phyloP scores from a whole-genome alignment of 169 alveolate genomes.

The Cystoisospora suis region DNA sequence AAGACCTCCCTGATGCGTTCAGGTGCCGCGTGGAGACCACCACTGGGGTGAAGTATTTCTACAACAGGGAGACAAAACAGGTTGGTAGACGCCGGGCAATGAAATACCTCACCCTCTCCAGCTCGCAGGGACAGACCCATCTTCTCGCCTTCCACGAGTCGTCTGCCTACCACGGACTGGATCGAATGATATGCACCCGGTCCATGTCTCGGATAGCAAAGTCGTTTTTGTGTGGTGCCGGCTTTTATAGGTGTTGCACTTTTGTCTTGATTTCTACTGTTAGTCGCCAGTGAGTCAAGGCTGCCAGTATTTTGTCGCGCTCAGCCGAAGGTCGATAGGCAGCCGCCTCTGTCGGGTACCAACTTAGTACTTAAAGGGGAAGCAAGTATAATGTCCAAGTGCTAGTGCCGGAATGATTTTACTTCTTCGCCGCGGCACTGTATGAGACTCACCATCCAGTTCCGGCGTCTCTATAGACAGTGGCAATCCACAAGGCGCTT shows the following conservation, averaged over 20 bases:
- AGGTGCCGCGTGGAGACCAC: slow-evolving; percentile 57
- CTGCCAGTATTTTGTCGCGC: no score
- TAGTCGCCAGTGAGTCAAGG: no score
- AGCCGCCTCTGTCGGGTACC: no score
- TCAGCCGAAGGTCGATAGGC: no score
- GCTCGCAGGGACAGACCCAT: not conserved
- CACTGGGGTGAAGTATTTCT: slow-evolving; percentile 34
- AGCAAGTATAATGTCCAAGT: no score
- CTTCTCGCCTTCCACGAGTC: not conserved
- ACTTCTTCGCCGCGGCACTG: no score
- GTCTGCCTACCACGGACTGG: not conserved
- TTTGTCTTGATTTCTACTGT: not conserved
- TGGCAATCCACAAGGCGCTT: not conserved
- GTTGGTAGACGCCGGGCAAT: no score
- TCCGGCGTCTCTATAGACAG: no score
- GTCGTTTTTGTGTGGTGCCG: not conserved
- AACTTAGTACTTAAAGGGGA: no score
- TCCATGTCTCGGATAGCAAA: not conserved
- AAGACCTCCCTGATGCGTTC: not conserved
- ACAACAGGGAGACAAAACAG: slow-evolving; percentile 36
- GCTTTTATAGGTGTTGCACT: not conserved
- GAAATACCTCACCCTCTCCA: no score
- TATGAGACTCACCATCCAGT: no score
- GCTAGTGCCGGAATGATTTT: no score
- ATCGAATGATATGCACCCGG: not conserved